Evolutionary conservation across 2,329 filamentous ascomycete species (phyloP).

Genomic region (Pseudogymnoascus sp.): DNA sequence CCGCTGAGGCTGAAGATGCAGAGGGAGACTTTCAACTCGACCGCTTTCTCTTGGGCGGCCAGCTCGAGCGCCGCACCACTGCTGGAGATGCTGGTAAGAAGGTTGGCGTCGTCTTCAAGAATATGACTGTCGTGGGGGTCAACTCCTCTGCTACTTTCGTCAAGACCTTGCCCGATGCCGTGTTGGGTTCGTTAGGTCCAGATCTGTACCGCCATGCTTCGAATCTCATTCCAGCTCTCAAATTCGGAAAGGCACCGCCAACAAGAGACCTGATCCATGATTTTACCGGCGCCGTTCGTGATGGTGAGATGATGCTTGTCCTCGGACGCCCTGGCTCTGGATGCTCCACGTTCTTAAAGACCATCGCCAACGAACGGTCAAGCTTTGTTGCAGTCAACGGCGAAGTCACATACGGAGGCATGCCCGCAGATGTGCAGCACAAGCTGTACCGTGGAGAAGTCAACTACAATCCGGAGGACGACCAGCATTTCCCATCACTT

Average conservation of each 20-base stretch:
- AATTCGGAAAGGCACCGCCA: slow-evolving; percentile 18
- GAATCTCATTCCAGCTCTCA: slow-evolving; percentile 22
- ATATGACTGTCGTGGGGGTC: slow-evolving; percentile 65
- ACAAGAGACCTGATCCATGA: slow-evolving; percentile 48
- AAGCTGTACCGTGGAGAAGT: slow-evolving; percentile 67
- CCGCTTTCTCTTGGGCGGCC: slow-evolving; percentile 64
- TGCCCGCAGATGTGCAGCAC: slow-evolving; percentile 58
- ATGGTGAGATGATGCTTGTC: slow-evolving; percentile 65
- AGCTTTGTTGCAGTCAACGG: slow-evolving; percentile 59
- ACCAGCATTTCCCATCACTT: slow-evolving; percentile 63
- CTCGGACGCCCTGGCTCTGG: slow-evolving; percentile 66
- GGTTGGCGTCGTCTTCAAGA: slow-evolving; percentile 68
- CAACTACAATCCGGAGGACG: slow-evolving; percentile 71
- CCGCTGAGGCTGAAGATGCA: slow-evolving; percentile 33
- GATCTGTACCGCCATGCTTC: slow-evolving; percentile 60
- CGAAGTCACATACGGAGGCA: slow-evolving; percentile 63
- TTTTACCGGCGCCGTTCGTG: slow-evolving; percentile 58
- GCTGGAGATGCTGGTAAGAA: slow-evolving; percentile 64
- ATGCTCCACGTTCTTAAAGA: slow-evolving; percentile 70
- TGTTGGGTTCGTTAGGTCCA: slow-evolving; percentile 71
- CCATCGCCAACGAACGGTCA: slow-evolving; percentile 61
- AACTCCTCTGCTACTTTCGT: slow-evolving; percentile 60
- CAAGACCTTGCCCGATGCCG: slow-evolving; percentile 63
- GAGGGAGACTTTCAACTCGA: slow-evolving; percentile 59
- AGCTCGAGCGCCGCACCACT: slow-evolving; percentile 61